phyloP scores from a whole-genome alignment of 2,329 filamentous ascomycete species.

The Exophiala bonariae region DNA sequence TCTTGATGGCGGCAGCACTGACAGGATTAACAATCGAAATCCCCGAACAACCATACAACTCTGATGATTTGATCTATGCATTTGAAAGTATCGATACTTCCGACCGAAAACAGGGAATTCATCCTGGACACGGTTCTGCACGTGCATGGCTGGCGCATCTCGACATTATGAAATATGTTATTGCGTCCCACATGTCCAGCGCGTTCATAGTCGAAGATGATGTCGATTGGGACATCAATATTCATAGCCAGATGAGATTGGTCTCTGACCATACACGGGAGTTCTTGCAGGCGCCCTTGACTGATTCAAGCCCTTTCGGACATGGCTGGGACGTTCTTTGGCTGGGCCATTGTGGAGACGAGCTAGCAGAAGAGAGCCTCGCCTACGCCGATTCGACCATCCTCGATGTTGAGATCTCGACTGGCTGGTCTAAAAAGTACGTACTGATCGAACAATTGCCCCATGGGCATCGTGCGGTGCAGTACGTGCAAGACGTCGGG shows the following conservation, averaged over 20 bases:
- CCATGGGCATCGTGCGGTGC: conserved; percentile 3
- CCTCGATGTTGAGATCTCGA: neutral
- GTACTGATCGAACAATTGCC: neutral
- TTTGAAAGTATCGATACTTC: conserved; percentile 30
- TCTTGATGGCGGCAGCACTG: conserved; percentile 36
- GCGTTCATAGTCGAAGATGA: conserved; percentile 49
- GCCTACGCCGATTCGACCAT: conserved; percentile 7
- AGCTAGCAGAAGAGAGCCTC: neutral
- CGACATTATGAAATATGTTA: conserved; percentile 32
- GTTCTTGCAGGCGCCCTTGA: neutral
- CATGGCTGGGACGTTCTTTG: conserved; percentile 54
- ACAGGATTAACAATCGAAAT: conserved; percentile 35
- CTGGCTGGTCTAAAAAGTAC: conserved; percentile 1
- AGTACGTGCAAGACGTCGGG: conserved; percentile 24
- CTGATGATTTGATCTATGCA: conserved; percentile 28
- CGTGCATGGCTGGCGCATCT: conserved; percentile 43
- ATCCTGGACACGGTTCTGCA: conserved; percentile 15
- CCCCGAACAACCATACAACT: conserved; percentile 33
- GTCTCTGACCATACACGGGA: conserved; percentile 10
- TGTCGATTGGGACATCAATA: conserved; percentile 45
- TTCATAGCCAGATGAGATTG: conserved; percentile 22
- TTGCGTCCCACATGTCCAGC: conserved; percentile 37
- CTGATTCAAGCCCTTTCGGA: conserved; percentile 40
- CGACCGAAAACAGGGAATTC: neutral
- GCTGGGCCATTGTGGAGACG: conserved; percentile 49